Evolutionary conservation across 2,329 filamentous ascomycete genomes (phyloP), one percentile per base, ranked within the genome.

Genomic region (Fusarium transvaalense): DNA sequence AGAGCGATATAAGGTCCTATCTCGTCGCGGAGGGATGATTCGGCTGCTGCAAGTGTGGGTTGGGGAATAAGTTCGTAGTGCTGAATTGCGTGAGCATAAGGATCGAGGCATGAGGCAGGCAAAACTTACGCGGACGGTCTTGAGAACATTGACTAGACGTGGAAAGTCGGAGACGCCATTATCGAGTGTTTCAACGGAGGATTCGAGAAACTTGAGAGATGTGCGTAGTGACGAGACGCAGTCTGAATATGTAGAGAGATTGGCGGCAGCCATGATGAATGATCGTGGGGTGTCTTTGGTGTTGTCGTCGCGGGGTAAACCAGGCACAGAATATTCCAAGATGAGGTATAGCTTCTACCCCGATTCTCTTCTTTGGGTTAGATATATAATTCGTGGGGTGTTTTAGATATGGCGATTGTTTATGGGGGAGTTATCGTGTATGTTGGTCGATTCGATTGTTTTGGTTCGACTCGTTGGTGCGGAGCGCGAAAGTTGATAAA

Each of bases 11-110:
- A 94, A 10, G 94, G 94, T n/a, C 91, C 90, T 71, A 97, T 96
- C 77, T 97, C 94, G 74, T 93, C 92, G 73, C 94, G 91, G 19
- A 97, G 88, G 6, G 93, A 90, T 70, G 92, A 85, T 79, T 97
- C 94, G 32, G 94, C 94, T 66, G 91, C 87, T 64, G 90, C 89
- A 43, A 97, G 88, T 52, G 92, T 92, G 14, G 91, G 88, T 77
- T 97, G 93, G 17, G 94, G 92, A 72, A 97, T 92, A 41, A 97
- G 89, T 78, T 97, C 94, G 80, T 97, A 97, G 82, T 97, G 94
- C 91, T 97, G 65, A 19, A 27, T n/a, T 19, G 5, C 29, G 38
- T 57, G 31, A 66, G 57, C 17, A 37, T 23, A 17, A n/a, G 17
- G 29, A 38, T 47, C 10, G 23, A 14, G 51, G 42, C 7, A 31